These are phyloP conservation scores for Plenodomus tracheiphilus DNA, from an alignment of 2,329 filamentous ascomycete species.

Conservation along the genomic window DNA sequence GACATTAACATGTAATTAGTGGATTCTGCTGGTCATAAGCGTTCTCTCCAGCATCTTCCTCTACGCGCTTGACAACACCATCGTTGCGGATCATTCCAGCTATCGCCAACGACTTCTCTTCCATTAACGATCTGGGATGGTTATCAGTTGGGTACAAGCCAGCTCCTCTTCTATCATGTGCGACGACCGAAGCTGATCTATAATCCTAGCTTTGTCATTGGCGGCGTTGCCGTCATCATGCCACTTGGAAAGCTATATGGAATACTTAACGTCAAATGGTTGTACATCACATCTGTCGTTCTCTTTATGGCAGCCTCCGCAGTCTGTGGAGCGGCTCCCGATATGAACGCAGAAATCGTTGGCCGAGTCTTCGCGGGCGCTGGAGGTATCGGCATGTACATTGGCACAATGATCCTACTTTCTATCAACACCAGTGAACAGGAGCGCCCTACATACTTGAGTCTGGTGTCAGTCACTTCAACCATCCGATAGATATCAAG, in stretches of 20 bases:
- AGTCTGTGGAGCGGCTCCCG: conserved; percentile 36
- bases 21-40: conserved; percentile 3
- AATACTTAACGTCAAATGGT: conserved; percentile 51
- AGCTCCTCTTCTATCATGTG: background rate
- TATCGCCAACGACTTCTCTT: conserved; percentile 16
- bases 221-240: background rate
- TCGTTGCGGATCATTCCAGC: conserved; percentile 30
- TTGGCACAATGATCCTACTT: conserved; percentile 34
- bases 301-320: conserved; percentile 36
- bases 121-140: conserved; percentile 19
- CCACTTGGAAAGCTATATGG: conserved; percentile 41
- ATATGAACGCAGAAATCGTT: conserved; percentile 38
- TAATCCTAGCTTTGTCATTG: background rate
- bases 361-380: conserved; percentile 52
- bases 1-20: no score
- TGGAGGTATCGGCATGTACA: conserved; percentile 52
- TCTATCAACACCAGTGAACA: conserved; percentile 29
- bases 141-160: conserved; percentile 12
- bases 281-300: conserved; percentile 35
- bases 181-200: no score
- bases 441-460: conserved; percentile 42
- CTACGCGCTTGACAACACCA: conserved; percentile 35
- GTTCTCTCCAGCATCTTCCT: conserved; percentile 18
- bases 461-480: background rate
- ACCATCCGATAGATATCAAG: no score